Evolutionary conservation across 2,329 filamentous ascomycete species (phyloP).

Genomic region (Aspergillus pseudoviridinutans): DNA sequence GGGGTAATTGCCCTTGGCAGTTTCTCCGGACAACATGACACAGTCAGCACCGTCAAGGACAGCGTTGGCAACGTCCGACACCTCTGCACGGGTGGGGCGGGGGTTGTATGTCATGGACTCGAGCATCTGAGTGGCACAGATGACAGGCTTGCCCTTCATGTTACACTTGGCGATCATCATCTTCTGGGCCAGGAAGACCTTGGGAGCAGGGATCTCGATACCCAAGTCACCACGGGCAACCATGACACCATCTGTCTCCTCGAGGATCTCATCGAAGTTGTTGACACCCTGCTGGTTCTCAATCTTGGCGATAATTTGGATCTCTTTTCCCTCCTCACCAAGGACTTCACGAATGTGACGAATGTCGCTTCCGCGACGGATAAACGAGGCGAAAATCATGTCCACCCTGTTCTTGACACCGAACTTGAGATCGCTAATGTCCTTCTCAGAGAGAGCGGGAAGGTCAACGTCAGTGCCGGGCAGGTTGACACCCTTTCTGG

Average conservation of each 20-base stretch:
- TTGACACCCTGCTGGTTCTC: constrained; percentile 99
- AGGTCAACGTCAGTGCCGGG: constrained; percentile 98
- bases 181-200: constrained; percentile 99
- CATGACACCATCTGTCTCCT: constrained; percentile 98
- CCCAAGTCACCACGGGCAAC: constrained; percentile 97
- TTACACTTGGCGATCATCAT: constrained; percentile 99
- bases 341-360: constrained; percentile 85
- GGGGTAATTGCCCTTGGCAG: constrained; percentile 95
- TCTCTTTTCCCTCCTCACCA: constrained; percentile 86
- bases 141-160: constrained; percentile 96
- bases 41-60: constrained; percentile 97
- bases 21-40: constrained; percentile 99
- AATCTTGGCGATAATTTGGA: constrained; percentile 99
- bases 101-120: constrained; percentile 99
- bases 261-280: constrained; percentile 97
- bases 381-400: constrained; percentile 99
- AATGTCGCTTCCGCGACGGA: constrained; percentile 91
- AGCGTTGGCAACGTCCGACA: constrained; percentile 97
- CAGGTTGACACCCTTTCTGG: constrained; percentile 98
- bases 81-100: constrained; percentile 94
- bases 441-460: constrained; percentile 95
- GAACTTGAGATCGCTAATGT: constrained; percentile 88
- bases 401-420: constrained; percentile 98
- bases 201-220: constrained; percentile 96
- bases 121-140: constrained; percentile 99